Conservation (phyloP, 768 basidiomycete genomes). For the Mycena chlorophos region DNA sequence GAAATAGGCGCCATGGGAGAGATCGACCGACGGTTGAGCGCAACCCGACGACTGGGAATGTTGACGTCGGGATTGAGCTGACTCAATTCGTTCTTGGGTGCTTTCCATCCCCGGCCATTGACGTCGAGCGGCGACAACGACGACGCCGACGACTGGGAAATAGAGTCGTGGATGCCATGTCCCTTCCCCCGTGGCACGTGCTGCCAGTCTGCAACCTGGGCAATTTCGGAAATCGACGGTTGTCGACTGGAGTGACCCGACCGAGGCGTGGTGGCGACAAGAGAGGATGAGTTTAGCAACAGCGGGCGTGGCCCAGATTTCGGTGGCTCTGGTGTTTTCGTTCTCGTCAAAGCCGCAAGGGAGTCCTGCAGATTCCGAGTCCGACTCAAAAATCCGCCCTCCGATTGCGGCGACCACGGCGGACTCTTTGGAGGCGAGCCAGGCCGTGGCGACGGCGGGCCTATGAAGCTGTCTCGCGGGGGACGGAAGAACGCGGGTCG, state of each 20-base stretch:
- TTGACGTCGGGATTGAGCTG: constrained; percentile 60
- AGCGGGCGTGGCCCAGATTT: constrained; percentile 68
- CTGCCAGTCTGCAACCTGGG: constrained; percentile 45
- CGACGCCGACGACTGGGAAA: constrained; percentile 63
- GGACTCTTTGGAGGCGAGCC: constrained; percentile 36
- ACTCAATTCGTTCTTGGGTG: constrained; percentile 52
- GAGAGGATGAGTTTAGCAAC: constrained; percentile 54
- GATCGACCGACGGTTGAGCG: constrained; percentile 63
- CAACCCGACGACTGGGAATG: constrained; percentile 54
- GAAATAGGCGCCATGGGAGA: constrained; percentile 71
- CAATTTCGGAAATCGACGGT: constrained; percentile 36
- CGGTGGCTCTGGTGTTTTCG: constrained; percentile 32
- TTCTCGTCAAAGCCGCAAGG: constrained; percentile 41
- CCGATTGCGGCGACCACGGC: constrained; percentile 27
- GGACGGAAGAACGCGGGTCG: constrained; percentile 59
- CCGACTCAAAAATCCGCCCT: constrained; percentile 37
- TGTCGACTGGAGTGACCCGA: constrained; percentile 5
- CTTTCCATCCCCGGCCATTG: constrained; percentile 33
- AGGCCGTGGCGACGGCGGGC: constrained; percentile 28
- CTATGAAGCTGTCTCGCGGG: constrained; percentile 56
- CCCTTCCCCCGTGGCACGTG: constrained; percentile 45
- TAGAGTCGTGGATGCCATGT: constrained; percentile 38
- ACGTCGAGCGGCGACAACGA: constrained; percentile 62
- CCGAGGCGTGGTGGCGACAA: constrained; percentile 37
- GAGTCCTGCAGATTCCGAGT: constrained; percentile 44